A percentile compares a stretch with the other conserved stretches of the same genome.
phyloP scores from a whole-genome alignment of 352 stramenopile genomes.

The Saprolegnia parasitica region DNA sequence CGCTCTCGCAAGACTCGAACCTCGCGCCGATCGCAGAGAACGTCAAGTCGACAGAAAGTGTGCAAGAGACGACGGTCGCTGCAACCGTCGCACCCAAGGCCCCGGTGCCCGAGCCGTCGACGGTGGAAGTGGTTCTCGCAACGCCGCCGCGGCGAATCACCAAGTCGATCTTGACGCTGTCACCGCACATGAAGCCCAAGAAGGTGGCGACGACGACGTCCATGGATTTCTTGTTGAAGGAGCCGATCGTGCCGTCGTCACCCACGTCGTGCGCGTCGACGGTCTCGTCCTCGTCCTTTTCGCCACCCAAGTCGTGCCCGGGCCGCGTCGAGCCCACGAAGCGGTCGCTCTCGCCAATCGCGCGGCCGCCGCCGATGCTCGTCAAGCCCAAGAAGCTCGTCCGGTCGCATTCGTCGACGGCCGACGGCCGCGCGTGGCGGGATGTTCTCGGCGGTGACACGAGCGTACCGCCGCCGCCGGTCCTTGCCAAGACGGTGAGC shows the following conservation, averaged over 20 bases:
- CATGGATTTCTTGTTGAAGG: neutral
- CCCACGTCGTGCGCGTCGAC: conserved; percentile 4
- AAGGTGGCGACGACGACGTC: neutral
- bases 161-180: neutral
- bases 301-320: neutral
- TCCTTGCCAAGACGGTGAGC: conserved; percentile 19
- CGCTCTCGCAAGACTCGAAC: too few species aligned
- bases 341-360: conserved; percentile 10
- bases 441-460: conserved; percentile 6
- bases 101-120: neutral
- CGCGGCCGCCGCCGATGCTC: neutral
- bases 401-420: conserved; percentile 20
- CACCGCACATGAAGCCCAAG: neutral
- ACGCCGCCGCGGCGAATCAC: neutral
- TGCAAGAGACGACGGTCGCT: neutral
- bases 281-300: conserved; percentile 8
- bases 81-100: neutral
- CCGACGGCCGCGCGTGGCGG: conserved; percentile 25
- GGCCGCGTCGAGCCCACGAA: neutral
- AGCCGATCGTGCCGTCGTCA: conserved; percentile 15
- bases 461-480: neutral
- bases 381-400: conserved; percentile 12
- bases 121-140: neutral
- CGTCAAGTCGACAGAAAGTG: neutral
- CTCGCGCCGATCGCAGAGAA: too few species aligned